Evolutionary conservation across 352 stramenopile genomes (phyloP).

Genomic region (Pythium myriotylum): DNA sequence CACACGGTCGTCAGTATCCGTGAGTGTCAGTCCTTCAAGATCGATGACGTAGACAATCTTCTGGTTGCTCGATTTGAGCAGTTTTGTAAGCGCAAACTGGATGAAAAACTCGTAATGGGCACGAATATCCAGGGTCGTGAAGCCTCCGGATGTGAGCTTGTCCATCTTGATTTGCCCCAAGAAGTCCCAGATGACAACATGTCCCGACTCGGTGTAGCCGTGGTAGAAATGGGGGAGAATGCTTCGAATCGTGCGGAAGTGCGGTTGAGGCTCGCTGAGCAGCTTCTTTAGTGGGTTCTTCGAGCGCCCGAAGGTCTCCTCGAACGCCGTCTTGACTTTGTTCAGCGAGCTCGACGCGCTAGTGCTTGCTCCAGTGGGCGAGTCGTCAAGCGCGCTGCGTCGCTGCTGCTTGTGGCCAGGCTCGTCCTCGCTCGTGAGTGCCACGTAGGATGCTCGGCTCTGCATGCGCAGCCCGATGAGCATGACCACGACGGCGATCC

Average conservation of each 20-base stretch:
- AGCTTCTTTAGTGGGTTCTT: slow-evolving; percentile 47
- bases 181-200: slow-evolving; percentile 81
- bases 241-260: slow-evolving; percentile 70
- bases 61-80: slow-evolving; percentile 58
- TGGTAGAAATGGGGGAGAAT: slow-evolving; percentile 82
- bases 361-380: slow-evolving; percentile 18
- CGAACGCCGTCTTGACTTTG: slow-evolving; percentile 69
- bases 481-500: slow-evolving; percentile 68
- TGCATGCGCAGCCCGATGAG: slow-evolving; percentile 64
- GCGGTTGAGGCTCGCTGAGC: slow-evolving; percentile 55
- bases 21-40: slow-evolving; percentile 73
- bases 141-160: slow-evolving; percentile 60
- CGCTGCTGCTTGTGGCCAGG: slow-evolving; percentile 49
- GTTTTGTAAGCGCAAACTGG: slow-evolving; percentile 68
- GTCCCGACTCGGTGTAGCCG: slow-evolving; percentile 64
- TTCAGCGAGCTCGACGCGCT: slow-evolving; percentile 40
- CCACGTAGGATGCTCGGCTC: slow-evolving; percentile 65
- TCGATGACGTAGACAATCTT: slow-evolving; percentile 82
- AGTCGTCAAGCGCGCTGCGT: slow-evolving; percentile 33
- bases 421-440: slow-evolving; percentile 60
- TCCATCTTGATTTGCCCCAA: slow-evolving; percentile 82
- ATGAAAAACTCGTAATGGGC: slow-evolving; percentile 82
- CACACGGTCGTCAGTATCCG: slow-evolving; percentile 68
- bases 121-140: slow-evolving; percentile 70
- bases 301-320: slow-evolving; percentile 56